Base-by-base conservation (phyloP, 306 rosid genomes). In the Quercus rubra region DNA sequence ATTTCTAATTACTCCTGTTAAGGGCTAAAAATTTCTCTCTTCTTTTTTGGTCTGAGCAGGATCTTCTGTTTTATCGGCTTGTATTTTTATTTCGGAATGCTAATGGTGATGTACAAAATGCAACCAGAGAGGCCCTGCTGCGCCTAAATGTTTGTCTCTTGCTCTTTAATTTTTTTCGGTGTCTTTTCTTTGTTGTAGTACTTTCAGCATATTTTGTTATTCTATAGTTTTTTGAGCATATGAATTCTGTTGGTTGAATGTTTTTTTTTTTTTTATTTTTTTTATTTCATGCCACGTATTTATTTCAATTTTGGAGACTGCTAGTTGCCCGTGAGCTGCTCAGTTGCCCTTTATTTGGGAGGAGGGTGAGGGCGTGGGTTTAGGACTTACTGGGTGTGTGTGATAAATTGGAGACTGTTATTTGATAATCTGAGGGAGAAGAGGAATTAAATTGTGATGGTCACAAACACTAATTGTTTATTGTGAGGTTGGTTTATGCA, bases 121-220 rank as follows among this genome's bases (percentile, higher is more conserved):
- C 91, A 74, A 83, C 97, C 73, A 88, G 82, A 81, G 97, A 86
- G 80, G 91, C 95, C 70, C 54, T 95, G 82, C 80, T 80, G 83
- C 90, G 83, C 57, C 59, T 95, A 79, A 80, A 87, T 74, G 97
- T 94, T 59, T 86, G 90, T 84, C 81, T 61, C 79, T 86, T 77
- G 38, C 81, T 75, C 46, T 74, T 6, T 51, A 30, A 61, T 51
- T 11, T 58, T 58, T 46, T 43, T 69, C 66, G 43, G n/a, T 54
- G 55, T 55, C 63, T 63, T 69, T 30, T 49, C 75, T 31, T 57
- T 77, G 46, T 5, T 70, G 17, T 13, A 23, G 61, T 77, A 23
- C 57, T 70, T 76, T 51, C 70, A 25, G 58, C 62, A 54, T 52
- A 54, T 27, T 55, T 59, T 76, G 63, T 38, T 56, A 74, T 76